Evolutionary conservation across 23 red algal species (phyloP), one percentile per base, ranked within the genome.

Genomic region (Porphyridium purpureum): DNA sequence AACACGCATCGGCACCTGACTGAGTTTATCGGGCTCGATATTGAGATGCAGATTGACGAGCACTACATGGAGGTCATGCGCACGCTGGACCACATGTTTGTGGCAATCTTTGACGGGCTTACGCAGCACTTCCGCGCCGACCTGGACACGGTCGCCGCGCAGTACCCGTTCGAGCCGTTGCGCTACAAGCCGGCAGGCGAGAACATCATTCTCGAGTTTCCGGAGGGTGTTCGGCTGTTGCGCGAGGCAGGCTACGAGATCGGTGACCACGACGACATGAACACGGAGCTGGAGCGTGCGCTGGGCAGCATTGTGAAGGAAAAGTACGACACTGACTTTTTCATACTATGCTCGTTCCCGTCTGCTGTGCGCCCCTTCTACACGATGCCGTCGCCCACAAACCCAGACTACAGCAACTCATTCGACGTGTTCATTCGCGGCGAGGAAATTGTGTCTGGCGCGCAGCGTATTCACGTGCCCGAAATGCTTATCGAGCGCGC

Each of bases 361-460:
- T 80, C 88, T 1, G 36, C 54, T 15, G 69, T 82, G 47, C 62
- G 88, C 28, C 88, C 88, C 8, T 94, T 94, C 60, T 94, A 94
- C 46, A 94, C 88, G 1, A 94, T 94, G 88, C 71, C 80, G 23
- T 65, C 74, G 27, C 64, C 88, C 17, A 72, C 70, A 14, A 72
- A 94, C 38, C 23, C 57, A 0, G 47, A 57, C 9, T 94, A 94
- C 60, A 75, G 60, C 21, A 94, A 94, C 69, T 83, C 88, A 3
- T 94, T 84, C 57, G 88, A 94, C 41, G 47, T 94, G 26, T 94
- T 94, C 60, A 81, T 94, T 66, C 70, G 88, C 22, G 88, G 88
- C 25, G 88, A 94, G 57, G 88, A 94, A 69, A 94, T 94, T 21
- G 78, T 94, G 30, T 94, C 88, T 19, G 88, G 88, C 29, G 88